A percentile compares a stretch with the other conserved stretches of the same genome.
These are phyloP conservation scores for Blepharisma stoltei DNA, from an alignment of 73 alveolate species.

Conservation along the genomic window DNA sequence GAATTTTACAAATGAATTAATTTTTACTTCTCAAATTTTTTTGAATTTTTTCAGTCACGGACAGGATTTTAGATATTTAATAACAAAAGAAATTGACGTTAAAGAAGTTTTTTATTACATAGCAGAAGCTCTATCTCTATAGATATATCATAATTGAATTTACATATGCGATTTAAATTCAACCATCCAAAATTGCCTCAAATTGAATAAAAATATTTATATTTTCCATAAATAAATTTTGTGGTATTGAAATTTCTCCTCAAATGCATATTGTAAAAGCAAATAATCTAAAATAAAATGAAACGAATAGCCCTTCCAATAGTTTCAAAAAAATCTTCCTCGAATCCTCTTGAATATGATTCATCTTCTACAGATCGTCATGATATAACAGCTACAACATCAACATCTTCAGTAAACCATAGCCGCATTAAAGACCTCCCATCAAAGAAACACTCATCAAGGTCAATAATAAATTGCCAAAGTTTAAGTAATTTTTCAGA, in stretches of 20 bases:
- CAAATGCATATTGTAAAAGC: neutral
- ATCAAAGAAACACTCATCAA: no score
- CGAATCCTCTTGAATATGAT: neutral
- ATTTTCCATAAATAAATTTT: neutral
- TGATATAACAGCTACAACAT: neutral
- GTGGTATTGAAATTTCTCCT: neutral
- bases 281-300: neutral
- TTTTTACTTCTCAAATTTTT: no score
- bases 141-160: neutral
- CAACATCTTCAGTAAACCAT: no score
- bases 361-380: neutral
- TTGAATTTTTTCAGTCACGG: no score
- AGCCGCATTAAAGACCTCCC: no score
- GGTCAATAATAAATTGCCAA: no score
- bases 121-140: neutral
- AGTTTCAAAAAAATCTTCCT: neutral
- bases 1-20: no score
- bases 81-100: neutral
- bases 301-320: neutral
- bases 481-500: no score
- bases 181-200: no score
- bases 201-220: neutral
- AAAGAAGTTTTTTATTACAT: neutral
- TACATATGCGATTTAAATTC: no score
- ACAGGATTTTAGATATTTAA: neutral